These are phyloP conservation scores for Leccinum sublutescens DNA, from an alignment of 768 basidiomycete genomes.

Conservation along the genomic window DNA sequence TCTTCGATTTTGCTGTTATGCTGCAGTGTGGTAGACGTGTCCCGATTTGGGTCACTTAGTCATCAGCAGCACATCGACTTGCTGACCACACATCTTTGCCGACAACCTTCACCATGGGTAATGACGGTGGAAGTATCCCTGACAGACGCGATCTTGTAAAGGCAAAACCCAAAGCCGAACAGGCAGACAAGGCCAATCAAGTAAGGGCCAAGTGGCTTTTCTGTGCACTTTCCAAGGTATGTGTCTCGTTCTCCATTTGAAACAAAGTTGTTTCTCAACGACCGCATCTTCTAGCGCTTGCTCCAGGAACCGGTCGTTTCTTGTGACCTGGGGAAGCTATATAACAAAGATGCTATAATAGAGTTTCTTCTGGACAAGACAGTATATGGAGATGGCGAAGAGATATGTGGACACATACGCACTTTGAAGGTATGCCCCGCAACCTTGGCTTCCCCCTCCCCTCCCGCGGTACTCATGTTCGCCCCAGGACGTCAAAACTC, in stretches of 20 bases:
- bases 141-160: slow-evolving; percentile 78
- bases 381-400: slow-evolving; percentile 86
- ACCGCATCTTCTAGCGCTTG: slow-evolving; percentile 52
- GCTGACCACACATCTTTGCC: not conserved
- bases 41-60: not conserved
- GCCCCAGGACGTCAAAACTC: slow-evolving; percentile 76
- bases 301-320: slow-evolving; percentile 88
- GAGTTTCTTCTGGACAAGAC: slow-evolving; percentile 84
- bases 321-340: slow-evolving; percentile 89
- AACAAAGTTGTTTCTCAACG: not conserved
- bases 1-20: no score
- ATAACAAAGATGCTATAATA: slow-evolving; percentile 93
- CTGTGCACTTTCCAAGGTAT: slow-evolving; percentile 93
- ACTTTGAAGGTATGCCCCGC: slow-evolving; percentile 72
- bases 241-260: slow-evolving; percentile 2
- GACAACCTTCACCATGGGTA: slow-evolving; percentile 58
- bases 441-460: not conserved
- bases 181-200: slow-evolving; percentile 90
- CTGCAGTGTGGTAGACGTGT: no score
- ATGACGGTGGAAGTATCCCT: slow-evolving; percentile 87
- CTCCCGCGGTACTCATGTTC: not conserved
- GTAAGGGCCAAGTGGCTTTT: slow-evolving; percentile 86
- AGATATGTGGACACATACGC: slow-evolving; percentile 90
- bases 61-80: not conserved
- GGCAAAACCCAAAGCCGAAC: slow-evolving; percentile 76